Percentiles rank a stretch among this genome's conserved stretches.
phyloP scores from a whole-genome alignment of 2,329 filamentous ascomycete genomes.

The Niveomyces coronatus region DNA sequence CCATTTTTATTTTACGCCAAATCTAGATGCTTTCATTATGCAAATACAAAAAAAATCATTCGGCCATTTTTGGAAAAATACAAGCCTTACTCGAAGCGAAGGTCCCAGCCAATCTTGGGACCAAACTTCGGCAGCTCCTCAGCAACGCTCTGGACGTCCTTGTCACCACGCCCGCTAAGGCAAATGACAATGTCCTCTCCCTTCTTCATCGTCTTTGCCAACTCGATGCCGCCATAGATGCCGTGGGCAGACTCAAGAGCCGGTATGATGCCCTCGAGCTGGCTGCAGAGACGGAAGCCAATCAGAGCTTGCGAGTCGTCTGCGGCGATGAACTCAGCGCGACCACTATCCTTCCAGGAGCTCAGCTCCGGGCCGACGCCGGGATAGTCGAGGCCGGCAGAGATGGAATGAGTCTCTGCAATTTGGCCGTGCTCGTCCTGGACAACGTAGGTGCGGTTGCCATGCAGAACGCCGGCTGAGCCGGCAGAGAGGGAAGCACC shows the following conservation, averaged over 20 bases:
- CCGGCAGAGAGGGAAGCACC: constrained; percentile 81
- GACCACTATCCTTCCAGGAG: constrained; percentile 81
- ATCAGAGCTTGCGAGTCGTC: constrained; percentile 85
- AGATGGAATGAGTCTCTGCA: constrained; percentile 88
- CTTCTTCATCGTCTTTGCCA: constrained; percentile 87
- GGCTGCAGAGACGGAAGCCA: constrained; percentile 73
- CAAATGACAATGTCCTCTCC: constrained; percentile 89
- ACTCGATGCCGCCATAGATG: constrained; percentile 75
- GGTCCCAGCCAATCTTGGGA: constrained; percentile 71
- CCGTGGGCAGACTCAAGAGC: constrained; percentile 91
- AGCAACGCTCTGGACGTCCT: constrained; percentile 96
- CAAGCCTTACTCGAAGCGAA: constrained; percentile 41
- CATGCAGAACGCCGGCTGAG: constrained; percentile 86
- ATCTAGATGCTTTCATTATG: not conserved
- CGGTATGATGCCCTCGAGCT: constrained; percentile 94
- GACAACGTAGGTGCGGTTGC: constrained; percentile 89
- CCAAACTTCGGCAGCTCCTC: constrained; percentile 85
- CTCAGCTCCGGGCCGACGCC: constrained; percentile 90
- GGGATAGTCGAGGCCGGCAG: constrained; percentile 92
- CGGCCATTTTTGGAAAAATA: not conserved
- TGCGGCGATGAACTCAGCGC: constrained; percentile 81
- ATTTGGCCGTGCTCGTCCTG: constrained; percentile 93
- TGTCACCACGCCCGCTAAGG: constrained; percentile 86
- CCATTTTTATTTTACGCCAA: constrained; percentile 2
- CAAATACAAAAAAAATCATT: not conserved